A percentile compares a stretch with the other conserved stretches of the same genome.
These are phyloP conservation scores for Linnemannia zychae DNA, from an alignment of 192 early-diverging fungal species.

Conservation along the genomic window DNA sequence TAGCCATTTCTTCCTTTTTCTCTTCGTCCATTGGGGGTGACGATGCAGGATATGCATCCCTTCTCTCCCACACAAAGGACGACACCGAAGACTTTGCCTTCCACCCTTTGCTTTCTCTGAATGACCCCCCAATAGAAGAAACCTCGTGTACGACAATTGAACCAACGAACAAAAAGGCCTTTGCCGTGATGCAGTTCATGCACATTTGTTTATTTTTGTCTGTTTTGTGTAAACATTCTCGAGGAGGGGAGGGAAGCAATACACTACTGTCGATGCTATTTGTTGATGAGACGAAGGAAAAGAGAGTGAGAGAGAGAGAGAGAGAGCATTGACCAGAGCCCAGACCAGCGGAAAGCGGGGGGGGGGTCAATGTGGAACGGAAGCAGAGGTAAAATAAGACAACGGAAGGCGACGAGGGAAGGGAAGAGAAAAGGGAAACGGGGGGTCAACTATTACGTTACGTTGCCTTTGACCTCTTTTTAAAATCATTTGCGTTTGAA, in stretches of 20 bases:
- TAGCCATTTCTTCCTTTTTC: not conserved
- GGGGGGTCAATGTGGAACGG: not conserved
- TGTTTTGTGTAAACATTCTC: constrained; percentile 4
- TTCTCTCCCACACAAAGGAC: not conserved
- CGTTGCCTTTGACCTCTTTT: no score
- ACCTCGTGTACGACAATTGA: not conserved
- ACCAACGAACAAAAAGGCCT: not conserved
- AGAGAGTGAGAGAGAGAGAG: no score
- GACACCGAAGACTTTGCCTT: not conserved
- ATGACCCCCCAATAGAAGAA: not conserved
- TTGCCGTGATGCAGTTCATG: not conserved
- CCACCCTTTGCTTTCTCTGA: no score
- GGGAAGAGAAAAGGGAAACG: no score
- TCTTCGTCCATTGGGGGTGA: not conserved
- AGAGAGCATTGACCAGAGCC: not conserved
- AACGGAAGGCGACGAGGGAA: not conserved
- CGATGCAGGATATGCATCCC: not conserved
- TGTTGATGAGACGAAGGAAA: no score
- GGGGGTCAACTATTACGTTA: no score
- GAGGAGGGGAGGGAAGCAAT: not conserved
- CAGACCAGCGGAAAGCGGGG: not conserved
- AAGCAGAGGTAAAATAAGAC: no score
- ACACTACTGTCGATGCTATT: not conserved
- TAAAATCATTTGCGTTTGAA: no score
- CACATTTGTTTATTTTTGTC: not conserved